Conservation (phyloP, 2,329 filamentous ascomycete genomes). For the Penicillium expansum region DNA sequence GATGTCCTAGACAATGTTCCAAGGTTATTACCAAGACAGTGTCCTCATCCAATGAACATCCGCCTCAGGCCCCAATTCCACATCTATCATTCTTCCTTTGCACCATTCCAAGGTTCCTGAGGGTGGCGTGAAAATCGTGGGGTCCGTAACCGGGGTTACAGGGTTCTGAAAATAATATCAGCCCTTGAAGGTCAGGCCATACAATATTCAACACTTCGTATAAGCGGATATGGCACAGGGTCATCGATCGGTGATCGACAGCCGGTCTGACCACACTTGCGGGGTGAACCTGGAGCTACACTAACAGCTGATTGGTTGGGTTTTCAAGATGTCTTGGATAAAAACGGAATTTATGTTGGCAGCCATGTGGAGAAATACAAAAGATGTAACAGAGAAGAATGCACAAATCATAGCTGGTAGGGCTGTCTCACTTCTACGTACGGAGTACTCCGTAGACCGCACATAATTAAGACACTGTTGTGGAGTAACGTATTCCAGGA, state of each 20-base stretch:
- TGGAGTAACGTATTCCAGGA: neutral
- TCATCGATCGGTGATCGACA: slow-evolving; percentile 4
- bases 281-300: slow-evolving; percentile 3
- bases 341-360: neutral
- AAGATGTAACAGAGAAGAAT: neutral
- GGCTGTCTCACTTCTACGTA: neutral
- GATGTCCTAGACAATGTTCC: neutral
- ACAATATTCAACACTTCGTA: neutral
- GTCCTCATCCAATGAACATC: neutral
- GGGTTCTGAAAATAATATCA: neutral
- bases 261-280: neutral
- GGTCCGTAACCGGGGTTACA: neutral
- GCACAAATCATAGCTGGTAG: slow-evolving; percentile 1
- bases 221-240: neutral
- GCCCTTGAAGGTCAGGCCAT: neutral
- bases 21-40: neutral
- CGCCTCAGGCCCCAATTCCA: neutral
- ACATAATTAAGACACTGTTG: neutral
- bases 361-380: neutral
- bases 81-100: neutral
- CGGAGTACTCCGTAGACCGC: neutral
- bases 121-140: neutral
- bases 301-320: neutral
- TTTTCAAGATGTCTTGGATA: slow-evolving; percentile 6
- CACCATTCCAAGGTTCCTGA: neutral